Evolutionary conservation across 1,139 yeast species (phyloP).

Genomic region (Lodderomyces parapsilosis): DNA sequence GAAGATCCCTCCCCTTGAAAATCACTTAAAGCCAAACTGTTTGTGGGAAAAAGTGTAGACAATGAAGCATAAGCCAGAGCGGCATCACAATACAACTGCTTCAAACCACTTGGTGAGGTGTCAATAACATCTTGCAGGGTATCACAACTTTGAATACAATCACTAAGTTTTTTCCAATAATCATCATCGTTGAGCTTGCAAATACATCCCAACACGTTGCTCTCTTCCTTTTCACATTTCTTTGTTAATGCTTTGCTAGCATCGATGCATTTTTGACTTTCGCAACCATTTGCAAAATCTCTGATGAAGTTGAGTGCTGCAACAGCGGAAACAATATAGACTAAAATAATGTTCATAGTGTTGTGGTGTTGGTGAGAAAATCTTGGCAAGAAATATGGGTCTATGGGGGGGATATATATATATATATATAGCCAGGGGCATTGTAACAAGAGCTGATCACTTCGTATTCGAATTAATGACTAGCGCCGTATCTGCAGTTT

Average conservation of each 20-base stretch:
- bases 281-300: conserved; percentile 3
- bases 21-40: conserved; percentile 1
- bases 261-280: conserved; percentile 1
- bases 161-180: conserved; percentile 9
- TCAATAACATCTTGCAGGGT: conserved; percentile 1
- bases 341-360: background rate
- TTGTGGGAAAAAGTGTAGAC: conserved; percentile 4
- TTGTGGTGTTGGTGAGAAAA: background rate
- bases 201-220: conserved; percentile 6
- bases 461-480: background rate
- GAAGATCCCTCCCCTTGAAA: conserved; percentile 1
- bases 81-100: conserved; percentile 7
- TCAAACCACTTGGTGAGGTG: conserved; percentile 4
- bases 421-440: too few relatives aligned
- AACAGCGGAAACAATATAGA: background rate
- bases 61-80: conserved; percentile 7
- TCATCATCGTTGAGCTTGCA: conserved; percentile 8
- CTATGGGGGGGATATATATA: background rate
- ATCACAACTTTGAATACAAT: conserved; percentile 7
- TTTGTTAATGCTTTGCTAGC: conserved; percentile 1
- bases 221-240: conserved; percentile 1
- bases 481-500: conserved; percentile 1
- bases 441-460: too few relatives aligned
- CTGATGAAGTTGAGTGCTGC: background rate
- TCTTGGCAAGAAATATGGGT: background rate